Evolutionary conservation across 257 asterid genomes (phyloP).

Genomic region (Cordia subcordata): DNA sequence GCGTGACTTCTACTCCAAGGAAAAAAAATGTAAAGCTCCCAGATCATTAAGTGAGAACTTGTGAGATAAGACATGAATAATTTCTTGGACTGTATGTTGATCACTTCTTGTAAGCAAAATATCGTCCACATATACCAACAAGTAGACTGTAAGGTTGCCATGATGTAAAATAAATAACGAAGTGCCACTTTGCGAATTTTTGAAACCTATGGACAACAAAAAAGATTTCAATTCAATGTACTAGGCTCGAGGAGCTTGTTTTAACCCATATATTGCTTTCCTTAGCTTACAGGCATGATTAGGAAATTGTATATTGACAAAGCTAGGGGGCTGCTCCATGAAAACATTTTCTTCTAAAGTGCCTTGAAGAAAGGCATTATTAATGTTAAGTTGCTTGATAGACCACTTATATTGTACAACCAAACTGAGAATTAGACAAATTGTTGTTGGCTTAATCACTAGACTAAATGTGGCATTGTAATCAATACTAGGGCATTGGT

Average conservation of each 20-base stretch:
- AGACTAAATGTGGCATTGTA: not conserved
- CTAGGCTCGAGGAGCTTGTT: not conserved
- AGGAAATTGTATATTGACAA: not conserved
- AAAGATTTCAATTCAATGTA: not conserved
- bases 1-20: too few species aligned
- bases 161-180: not conserved
- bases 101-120: not conserved
- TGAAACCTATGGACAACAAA: not conserved
- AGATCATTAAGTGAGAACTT: not conserved
- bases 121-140: not conserved
- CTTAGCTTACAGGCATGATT: not conserved
- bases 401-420: too few species aligned
- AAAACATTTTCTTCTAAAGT: not conserved
- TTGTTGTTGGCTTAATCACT: not conserved
- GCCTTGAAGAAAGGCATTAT: not conserved
- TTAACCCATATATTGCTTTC: not conserved
- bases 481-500: not conserved
- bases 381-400: not conserved
- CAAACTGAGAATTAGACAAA: not conserved
- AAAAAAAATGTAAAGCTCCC: too few species aligned
- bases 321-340: not conserved
- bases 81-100: not conserved
- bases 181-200: not conserved
- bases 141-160: not conserved
- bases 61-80: not conserved